Evolutionary conservation across 148 eudicot genomes (phyloP).

Genomic region (Suaeda aralocaspica): DNA sequence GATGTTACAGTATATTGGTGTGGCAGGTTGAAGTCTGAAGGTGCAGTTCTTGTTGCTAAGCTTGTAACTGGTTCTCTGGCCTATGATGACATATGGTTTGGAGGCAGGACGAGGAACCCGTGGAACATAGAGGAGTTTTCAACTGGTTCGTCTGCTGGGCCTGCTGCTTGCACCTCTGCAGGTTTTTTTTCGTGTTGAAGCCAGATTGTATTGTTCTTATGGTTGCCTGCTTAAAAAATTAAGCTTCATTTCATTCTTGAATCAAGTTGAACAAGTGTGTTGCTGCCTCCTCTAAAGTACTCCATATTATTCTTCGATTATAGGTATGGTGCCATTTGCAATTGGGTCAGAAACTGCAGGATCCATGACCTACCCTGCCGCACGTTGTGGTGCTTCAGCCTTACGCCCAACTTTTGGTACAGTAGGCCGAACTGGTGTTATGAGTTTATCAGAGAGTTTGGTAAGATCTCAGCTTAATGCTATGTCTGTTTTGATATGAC

Average conservation of each 20-base stretch:
- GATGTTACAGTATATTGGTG: neutral
- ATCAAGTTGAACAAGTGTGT: neutral
- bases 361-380: conserved; percentile 78
- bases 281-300: neutral
- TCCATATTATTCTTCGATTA: conserved; percentile 7
- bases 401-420: conserved; percentile 82
- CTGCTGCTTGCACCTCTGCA: conserved; percentile 89
- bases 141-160: conserved; percentile 94
- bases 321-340: conserved; percentile 90
- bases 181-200: conserved; percentile 34
- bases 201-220: neutral
- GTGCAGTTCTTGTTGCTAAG: conserved; percentile 88
- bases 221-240: too few species aligned
- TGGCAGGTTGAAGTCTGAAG: conserved; percentile 69
- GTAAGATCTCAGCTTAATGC: conserved; percentile 29
- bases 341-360: conserved; percentile 96
- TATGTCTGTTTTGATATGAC: neutral
- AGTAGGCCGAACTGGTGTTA: conserved; percentile 84
- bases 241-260: neutral
- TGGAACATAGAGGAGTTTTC: conserved; percentile 90
- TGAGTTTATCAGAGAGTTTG: conserved; percentile 93
- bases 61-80: conserved; percentile 81
- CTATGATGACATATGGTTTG: conserved; percentile 92
- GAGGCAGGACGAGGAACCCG: conserved; percentile 92
- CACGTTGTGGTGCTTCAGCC: conserved; percentile 90